Conservation (phyloP, 2,329 filamentous ascomycete species). For the Zasmidium citrigriseum region DNA sequence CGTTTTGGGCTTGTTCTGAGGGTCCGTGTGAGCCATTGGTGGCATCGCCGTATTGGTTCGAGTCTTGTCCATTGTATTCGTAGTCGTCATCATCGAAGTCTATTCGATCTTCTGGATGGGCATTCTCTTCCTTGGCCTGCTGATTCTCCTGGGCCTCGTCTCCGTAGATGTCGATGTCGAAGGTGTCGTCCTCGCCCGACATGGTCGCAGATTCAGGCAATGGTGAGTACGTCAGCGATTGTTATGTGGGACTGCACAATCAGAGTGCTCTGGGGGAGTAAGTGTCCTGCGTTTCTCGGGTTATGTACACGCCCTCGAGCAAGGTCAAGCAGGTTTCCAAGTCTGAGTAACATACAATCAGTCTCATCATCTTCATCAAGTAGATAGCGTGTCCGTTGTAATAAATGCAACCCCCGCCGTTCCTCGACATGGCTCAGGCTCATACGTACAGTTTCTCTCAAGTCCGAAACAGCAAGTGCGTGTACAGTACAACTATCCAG, state of each 20-base stretch:
- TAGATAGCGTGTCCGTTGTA: background rate
- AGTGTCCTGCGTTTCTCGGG: conserved; percentile 15
- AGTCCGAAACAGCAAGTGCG: background rate
- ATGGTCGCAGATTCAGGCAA: conserved; percentile 22
- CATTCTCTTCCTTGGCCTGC: conserved; percentile 31
- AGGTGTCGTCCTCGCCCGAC: conserved; percentile 65
- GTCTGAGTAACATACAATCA: conserved; percentile 27
- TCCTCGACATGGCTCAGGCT: conserved; percentile 21
- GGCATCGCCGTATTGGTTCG: background rate
- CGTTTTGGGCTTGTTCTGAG: conserved; percentile 28
- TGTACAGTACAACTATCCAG: conserved; percentile 2
- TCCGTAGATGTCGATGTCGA: conserved; percentile 71
- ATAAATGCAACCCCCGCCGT: background rate
- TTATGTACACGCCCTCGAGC: conserved; percentile 25
- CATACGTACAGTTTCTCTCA: conserved; percentile 26
- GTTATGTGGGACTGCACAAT: conserved; percentile 3
- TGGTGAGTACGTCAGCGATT: background rate
- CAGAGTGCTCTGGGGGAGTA: background rate
- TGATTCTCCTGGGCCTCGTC: conserved; percentile 50
- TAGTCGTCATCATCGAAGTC: conserved; percentile 25
- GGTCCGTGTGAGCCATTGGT: conserved; percentile 26
- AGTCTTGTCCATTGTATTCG: conserved; percentile 11
- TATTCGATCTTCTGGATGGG: conserved; percentile 22
- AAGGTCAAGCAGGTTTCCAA: conserved; percentile 17
- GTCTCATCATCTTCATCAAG: conserved; percentile 17